Evolutionary conservation across 805 yeast species (phyloP), one percentile per base, ranked within the genome.

Genomic region (Alloascoidea africana): DNA sequence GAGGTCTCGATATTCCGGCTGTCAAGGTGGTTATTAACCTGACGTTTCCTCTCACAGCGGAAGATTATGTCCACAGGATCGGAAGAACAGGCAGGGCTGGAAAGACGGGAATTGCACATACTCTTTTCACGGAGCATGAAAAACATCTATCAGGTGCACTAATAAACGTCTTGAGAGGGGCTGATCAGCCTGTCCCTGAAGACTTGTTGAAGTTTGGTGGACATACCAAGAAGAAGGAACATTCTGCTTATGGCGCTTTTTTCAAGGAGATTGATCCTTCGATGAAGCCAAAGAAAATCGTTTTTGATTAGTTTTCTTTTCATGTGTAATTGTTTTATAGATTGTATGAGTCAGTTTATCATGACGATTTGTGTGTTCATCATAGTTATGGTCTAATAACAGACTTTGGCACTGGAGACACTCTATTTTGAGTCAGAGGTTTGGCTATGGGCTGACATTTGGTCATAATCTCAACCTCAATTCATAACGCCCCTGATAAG

Each of bases 81-180:
- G 97, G 97, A 44, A 81, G 97, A 68, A 89, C 97, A 5, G 97
- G 96, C 43, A 77, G 97, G 63, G 98, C 97, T 13, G 97, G 97
- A 32, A 83, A 80, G 59, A 68, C 86, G 1, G 99, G 99, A 53
- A 73, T 76, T 44, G 94, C 99, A 13, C 93, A 87, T 55, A 89
- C 99, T 2, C 66, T 91, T 35, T 91, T 91, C 65, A 91, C 98
- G 4, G 96, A 87, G 46, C 91, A 86, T 52, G 97, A 91, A 57
- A 91, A 91, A 58, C 97, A 89, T 58, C 68, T 91, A 38, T 80
- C 94, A 42, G 97, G 98, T 45, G 96, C 94, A 2, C 65, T 91
- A 47, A 78, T 83, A 62, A 91, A 91, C 55, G 87, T 91, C 33
- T 66, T 91, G 50, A 72, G 94, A 47, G 95, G 93, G 46, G 98